Base-by-base conservation (phyloP, 306 rosid genomes). In the Sphenostylis stenocarpa region DNA sequence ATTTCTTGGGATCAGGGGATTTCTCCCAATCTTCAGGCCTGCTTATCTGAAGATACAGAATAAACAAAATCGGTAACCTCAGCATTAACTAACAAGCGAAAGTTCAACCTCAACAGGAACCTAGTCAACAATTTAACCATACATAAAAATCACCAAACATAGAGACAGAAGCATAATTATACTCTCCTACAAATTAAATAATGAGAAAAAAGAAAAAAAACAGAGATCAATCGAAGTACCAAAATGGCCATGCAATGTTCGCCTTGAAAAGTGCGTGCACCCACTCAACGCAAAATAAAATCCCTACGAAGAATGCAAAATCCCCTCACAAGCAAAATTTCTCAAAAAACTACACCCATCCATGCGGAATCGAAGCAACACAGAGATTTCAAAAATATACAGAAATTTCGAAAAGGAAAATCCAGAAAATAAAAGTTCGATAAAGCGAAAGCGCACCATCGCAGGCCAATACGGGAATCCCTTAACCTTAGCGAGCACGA, bases 381-480 rank as follows among this genome's bases (percentile, higher is more conserved):
- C 26, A 45, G 12, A 17, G 75, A 73, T 53, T 76, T 15, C 5
- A 43, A 67, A 26, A 67, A 72, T 63, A 65, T 43, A 55, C 77
- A 77, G n/a, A 66, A 62, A 80, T 81, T 9, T 67, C 34, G 4
- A 9, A 3, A 9, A 53, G 49, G 14, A 45, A 15, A 16, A 60
- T 29, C 15, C 9, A 8, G 10, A 20, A 38, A 45, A 10, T 21
- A 60, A 3, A 78, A 73, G 29, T 55, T 39, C 19, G n/a, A 57
- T 4, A 67, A n/a, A 57, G 0, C 19, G 36, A 56, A 57, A 69
- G 20, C 78, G 65, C 45, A 94, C 98, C 94, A 84, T 87, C 48
- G 97, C 98, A 29, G 98, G 98, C 98, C 97, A 91, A 64, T 84
- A 77, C 4, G 97, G 97, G 80, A 82, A 90, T 16, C 97, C 98